Evolutionary conservation across 1,139 yeast genomes (phyloP).

Genomic region (Hansenula sp.): DNA sequence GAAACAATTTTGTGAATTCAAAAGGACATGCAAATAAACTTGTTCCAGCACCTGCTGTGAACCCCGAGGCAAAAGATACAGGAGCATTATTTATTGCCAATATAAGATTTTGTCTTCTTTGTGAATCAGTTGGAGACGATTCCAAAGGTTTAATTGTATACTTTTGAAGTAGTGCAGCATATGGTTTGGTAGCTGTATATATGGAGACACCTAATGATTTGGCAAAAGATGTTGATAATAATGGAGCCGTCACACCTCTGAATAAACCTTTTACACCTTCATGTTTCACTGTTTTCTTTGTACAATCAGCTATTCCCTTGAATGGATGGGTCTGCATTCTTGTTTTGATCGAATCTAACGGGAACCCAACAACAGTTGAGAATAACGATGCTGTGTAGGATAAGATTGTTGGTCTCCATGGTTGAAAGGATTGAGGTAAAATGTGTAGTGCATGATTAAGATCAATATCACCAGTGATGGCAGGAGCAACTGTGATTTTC

Average conservation of each 20-base stretch:
- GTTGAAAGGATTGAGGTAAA: constrained; percentile 47
- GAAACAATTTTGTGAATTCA: constrained; percentile 77
- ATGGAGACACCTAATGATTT: constrained; percentile 65
- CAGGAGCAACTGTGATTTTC: constrained; percentile 22
- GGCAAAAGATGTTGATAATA: constrained; percentile 60
- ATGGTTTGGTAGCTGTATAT: constrained; percentile 56
- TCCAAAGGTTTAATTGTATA: constrained; percentile 15
- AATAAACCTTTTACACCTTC: constrained; percentile 75
- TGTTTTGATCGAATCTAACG: constrained; percentile 80
- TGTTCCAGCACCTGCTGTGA: constrained; percentile 60
- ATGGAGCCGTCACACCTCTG: constrained; percentile 72
- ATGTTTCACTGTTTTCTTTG: constrained; percentile 45
- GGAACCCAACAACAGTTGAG: constrained; percentile 75
- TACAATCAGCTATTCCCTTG: constrained; percentile 54
- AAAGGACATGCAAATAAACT: constrained; percentile 78
- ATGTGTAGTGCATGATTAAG: constrained; percentile 32
- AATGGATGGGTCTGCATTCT: constrained; percentile 79
- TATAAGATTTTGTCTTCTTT: constrained; percentile 6
- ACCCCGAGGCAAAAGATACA: constrained; percentile 62
- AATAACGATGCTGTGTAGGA: constrained; percentile 64
- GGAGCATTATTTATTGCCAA: constrained; percentile 52
- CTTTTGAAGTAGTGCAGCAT: constrained; percentile 28
- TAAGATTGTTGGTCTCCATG: constrained; percentile 53
- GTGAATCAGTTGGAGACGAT: constrained; percentile 6
- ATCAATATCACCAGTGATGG: constrained; percentile 33